Evolutionary conservation across 2,329 filamentous ascomycete genomes (phyloP).

Genomic region (Annulohypoxylon truncatum): DNA sequence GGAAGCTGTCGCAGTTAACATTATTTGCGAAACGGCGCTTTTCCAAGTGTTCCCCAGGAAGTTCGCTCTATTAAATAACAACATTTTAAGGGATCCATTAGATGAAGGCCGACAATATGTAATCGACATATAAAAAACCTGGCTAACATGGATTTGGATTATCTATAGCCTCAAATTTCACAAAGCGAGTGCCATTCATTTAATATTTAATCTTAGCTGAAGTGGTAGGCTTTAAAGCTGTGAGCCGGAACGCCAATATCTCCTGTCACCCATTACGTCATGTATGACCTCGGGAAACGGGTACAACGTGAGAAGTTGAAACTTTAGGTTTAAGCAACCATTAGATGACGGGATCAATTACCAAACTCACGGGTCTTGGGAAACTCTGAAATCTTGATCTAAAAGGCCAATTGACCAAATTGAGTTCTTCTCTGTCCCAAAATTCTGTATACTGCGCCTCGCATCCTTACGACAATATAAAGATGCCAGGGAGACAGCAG

Average conservation of each 20-base stretch:
- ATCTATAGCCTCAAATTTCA: background rate
- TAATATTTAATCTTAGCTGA: background rate
- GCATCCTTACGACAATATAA: background rate
- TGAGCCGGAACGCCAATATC: background rate
- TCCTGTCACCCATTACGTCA: slow-evolving; percentile 18
- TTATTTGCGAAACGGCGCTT: slow-evolving; percentile 29
- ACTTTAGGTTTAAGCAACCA: background rate
- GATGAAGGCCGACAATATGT: background rate
- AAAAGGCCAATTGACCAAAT: background rate
- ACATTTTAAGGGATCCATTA: slow-evolving; percentile 22
- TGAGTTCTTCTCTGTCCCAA: background rate
- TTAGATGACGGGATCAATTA: background rate
- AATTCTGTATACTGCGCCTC: background rate
- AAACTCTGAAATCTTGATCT: background rate
- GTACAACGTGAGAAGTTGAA: background rate
- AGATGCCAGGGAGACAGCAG: slow-evolving; percentile 6
- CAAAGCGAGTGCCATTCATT: background rate
- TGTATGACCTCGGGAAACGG: background rate
- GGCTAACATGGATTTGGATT: background rate
- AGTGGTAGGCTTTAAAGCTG: background rate
- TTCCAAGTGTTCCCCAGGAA: slow-evolving; percentile 38
- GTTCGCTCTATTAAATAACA: background rate
- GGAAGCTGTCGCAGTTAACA: background rate
- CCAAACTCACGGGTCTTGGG: background rate
- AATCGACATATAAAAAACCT: background rate